Base-by-base conservation (phyloP, 169 alveolate species). In the Plasmodium chabaudi region DNA sequence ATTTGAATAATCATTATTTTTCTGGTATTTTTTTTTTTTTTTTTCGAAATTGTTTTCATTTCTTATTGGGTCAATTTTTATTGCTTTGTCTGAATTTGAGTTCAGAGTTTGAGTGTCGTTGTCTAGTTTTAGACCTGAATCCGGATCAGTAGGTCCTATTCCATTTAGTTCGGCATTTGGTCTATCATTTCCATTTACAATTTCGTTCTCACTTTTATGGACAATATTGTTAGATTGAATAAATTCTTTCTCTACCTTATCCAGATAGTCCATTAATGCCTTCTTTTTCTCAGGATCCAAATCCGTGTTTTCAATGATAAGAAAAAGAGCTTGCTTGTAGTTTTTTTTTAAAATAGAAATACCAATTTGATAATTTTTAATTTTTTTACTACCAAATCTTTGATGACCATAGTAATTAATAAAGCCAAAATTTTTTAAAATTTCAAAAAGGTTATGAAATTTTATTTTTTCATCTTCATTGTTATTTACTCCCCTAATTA, bases 361-460 rank as follows among this genome's bases (percentile, higher is more conserved):
- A 1, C 99, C 99, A 23, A 97, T 94, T 67, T 91, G 72, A 92
- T 96, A 98, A 23, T 98, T 97, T 55, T 96, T 95, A 21, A 97
- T 92, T 67, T 92, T 90, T 53, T 94, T 93, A 44, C 97, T 95
- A 9, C 99, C 99, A 93, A 97, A 97, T 72, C 99, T 88, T 87
- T 97, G 98, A 93, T 96, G 87, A 7, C 99, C 99, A 90, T 95
- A 97, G 88, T 97, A 97, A 92, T 97, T 97, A 27, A 97, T 89
- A 87, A 97, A 97, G 5, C 99, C 99, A 47, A 93, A 92, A 47
- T 73, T 75, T 68, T 92, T 94, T 68, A 97, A 53, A 49, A 84
- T 91, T 59, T 95, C 93, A 19, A 96, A 84, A n/a, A 94, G 88
- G 51, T 82, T 67, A 17, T 91, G 77, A 25, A 95, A 71, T 71